Evolutionary conservation across 768 basidiomycete species (phyloP).

Genomic region (Calocybe cyanea): DNA sequence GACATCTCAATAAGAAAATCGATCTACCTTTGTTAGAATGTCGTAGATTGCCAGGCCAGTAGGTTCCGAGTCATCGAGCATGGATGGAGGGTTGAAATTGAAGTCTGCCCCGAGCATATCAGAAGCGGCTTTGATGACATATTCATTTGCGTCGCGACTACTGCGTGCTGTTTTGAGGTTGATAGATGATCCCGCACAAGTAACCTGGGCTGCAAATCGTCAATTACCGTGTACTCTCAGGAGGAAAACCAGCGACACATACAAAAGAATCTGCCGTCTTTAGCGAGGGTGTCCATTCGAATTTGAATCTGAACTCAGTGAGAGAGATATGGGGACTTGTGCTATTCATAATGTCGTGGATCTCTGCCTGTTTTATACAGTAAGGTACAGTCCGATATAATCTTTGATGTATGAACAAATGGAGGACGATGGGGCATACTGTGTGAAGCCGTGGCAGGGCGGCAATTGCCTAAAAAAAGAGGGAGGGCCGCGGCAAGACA

Average conservation of each 20-base stretch:
- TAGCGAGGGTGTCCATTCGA: constrained; percentile 13
- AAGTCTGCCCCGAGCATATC: constrained; percentile 14
- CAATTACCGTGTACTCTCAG: neutral
- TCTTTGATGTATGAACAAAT: constrained; percentile 1
- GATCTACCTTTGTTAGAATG: constrained; percentile 15
- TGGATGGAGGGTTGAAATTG: constrained; percentile 7
- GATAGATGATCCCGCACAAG: neutral
- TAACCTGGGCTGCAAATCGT: constrained; percentile 12
- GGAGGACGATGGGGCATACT: constrained; percentile 3
- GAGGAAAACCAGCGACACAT: neutral
- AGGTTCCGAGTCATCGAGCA: constrained; percentile 4
- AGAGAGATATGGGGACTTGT: constrained; percentile 2
- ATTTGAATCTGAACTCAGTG: constrained; percentile 11
- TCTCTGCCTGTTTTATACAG: constrained; percentile 6
- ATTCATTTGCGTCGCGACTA: neutral
- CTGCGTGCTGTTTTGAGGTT: neutral
- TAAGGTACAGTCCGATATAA: neutral
- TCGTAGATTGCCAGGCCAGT: constrained; percentile 15
- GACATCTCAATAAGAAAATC: neutral
- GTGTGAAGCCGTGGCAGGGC: constrained; percentile 12
- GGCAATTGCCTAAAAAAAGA: neutral
- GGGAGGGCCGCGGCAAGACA: neutral
- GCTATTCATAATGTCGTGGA: neutral
- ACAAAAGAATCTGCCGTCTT: constrained; percentile 17
- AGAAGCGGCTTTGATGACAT: constrained; percentile 11